Base-by-base conservation (phyloP, 2,329 filamentous ascomycete species). In the Hypoxylon sp. region DNA sequence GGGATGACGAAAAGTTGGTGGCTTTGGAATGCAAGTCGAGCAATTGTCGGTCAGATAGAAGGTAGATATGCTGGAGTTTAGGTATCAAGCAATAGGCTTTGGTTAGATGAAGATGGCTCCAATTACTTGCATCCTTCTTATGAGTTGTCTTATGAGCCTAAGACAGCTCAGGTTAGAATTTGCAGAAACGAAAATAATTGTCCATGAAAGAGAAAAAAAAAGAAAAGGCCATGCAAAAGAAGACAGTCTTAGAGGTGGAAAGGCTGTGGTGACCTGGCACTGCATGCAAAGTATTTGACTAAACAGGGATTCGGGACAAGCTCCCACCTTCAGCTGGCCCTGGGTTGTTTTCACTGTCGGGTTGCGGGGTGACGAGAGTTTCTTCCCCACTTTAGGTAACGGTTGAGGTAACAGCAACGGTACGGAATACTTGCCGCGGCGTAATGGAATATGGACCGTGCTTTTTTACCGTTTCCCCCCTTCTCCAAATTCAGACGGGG, bases 181-280 rank as follows among this genome's bases (percentile, higher is more conserved):
- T 59, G 60, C 34, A 32, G 38, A 55, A 45, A 60, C 30, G 11
- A 49, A 49, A 50, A 58, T 30, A 64, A 60, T 32, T 32, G 50
- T 30, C 49, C 53, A 28, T 28, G 45, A 57, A 67, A 53, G 60
- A 49, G 59, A 65, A 64, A 58, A 64, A 45, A n/a, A 48, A 32
- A 64, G 55, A 64, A 45, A n/a, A 48, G 28, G n/a, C 28, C 17
- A 41, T 48, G 32, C 51, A 53, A 45, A 58, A 68, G 51, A 41
- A 45, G 41, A 58, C 48, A 46, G 19, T 28, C 32, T 34, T 34
- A 45, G 55, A 60, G 63, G 69, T 64, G 63, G 64, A 71, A 65
- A 65, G 45, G 50, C 43, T 65, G 14, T 55, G 65, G 70, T 75
- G 74, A 75, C 73, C 67, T 75, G 74, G 72, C 74, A 75, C 68